phyloP scores from a whole-genome alignment of 179 eudicot genomes.

The Amaranthus tricolor region DNA sequence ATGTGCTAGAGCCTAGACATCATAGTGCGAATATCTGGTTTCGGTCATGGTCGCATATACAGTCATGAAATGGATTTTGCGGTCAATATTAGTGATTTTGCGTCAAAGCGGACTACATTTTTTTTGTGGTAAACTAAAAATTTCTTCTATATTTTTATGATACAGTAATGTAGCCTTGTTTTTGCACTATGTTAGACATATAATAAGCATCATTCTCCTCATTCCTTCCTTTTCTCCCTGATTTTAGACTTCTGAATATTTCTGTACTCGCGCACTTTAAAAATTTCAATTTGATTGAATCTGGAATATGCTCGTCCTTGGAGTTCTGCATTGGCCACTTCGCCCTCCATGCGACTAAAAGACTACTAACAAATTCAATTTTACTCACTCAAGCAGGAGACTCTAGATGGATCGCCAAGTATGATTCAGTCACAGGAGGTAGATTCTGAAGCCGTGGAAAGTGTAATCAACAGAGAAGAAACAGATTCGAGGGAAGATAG shows the following conservation, averaged over 20 bases:
- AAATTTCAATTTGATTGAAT: not conserved
- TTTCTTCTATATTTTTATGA: no score
- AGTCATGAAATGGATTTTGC: no score
- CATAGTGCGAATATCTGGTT: no score
- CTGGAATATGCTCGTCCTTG: not conserved
- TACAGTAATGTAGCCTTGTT: no score
- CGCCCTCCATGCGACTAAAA: not conserved
- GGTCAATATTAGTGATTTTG: no score
- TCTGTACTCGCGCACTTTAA: not conserved
- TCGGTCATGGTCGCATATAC: no score
- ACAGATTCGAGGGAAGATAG: not conserved
- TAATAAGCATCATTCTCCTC: not conserved
- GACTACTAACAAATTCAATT: not conserved
- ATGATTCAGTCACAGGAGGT: slow-evolving; percentile 23
- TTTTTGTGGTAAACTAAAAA: no score
- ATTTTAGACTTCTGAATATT: not conserved
- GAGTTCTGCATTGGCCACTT: not conserved
- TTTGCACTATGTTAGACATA: not conserved
- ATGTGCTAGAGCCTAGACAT: not conserved
- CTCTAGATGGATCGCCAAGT: slow-evolving; percentile 19
- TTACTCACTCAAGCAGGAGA: slow-evolving; percentile 20
- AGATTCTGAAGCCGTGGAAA: slow-evolving; percentile 16
- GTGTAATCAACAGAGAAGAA: slow-evolving; percentile 16
- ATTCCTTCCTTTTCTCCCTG: not conserved
- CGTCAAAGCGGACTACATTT: no score